phyloP scores from a whole-genome alignment of 2,329 filamentous ascomycete genomes.

The Aspergillus jensenii region DNA sequence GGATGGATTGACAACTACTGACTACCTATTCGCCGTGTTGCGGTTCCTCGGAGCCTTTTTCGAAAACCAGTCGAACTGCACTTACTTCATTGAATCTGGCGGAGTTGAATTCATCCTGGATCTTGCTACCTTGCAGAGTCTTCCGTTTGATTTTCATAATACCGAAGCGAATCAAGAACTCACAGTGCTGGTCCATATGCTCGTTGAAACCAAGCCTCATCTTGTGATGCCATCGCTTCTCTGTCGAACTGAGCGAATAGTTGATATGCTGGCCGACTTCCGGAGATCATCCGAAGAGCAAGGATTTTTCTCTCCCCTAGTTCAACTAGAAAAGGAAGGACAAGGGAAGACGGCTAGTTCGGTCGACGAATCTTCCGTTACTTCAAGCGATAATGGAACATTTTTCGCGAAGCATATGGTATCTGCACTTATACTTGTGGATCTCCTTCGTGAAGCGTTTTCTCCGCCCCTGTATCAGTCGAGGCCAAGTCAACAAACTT shows the following conservation, averaged over 20 bases:
- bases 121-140: constrained; percentile 75
- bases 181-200: constrained; percentile 69
- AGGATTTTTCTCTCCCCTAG: constrained; percentile 71
- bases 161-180: constrained; percentile 68
- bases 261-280: constrained; percentile 68
- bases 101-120: constrained; percentile 84
- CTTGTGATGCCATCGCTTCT: constrained; percentile 80
- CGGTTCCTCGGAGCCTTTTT: constrained; percentile 79
- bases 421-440: constrained; percentile 72
- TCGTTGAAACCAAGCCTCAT: constrained; percentile 78
- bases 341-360: constrained; percentile 12
- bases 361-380: constrained; percentile 27
- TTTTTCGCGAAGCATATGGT: constrained; percentile 75
- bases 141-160: constrained; percentile 72
- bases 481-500: constrained; percentile 58
- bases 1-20: constrained; percentile 56
- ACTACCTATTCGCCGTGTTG: constrained; percentile 73
- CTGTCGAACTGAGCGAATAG: constrained; percentile 67
- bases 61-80: constrained; percentile 69
- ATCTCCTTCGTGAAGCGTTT: constrained; percentile 73
- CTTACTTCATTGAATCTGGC: constrained; percentile 72
- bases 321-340: constrained; percentile 33
- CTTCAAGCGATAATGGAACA: constrained; percentile 63
- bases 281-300: constrained; percentile 48
- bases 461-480: constrained; percentile 62